Conservation (phyloP, 208 protist species). For the Phytomonas sp. region DNA sequence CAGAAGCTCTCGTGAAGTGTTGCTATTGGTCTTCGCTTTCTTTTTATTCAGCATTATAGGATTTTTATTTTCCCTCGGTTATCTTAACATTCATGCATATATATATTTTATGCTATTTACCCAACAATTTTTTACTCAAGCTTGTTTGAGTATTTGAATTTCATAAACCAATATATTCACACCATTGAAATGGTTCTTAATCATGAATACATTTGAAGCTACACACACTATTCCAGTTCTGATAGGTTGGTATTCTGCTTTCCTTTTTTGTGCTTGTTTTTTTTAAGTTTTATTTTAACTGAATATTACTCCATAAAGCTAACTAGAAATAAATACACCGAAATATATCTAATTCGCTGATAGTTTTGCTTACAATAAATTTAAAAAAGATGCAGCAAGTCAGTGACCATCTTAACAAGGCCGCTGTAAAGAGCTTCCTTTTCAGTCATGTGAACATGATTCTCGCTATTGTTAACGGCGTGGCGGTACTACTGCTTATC, state of each 20-base stretch:
- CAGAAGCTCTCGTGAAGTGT: neutral
- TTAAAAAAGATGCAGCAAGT: constrained; percentile 45
- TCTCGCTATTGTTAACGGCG: constrained; percentile 34
- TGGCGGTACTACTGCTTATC: constrained; percentile 63
- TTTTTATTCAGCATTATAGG: neutral
- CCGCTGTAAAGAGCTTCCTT: constrained; percentile 68
- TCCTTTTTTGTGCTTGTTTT: neutral
- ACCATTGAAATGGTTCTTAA: neutral
- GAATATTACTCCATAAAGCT: neutral
- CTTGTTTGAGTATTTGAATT: constrained; percentile 7
- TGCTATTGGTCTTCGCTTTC: neutral
- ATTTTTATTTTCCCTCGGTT: neutral
- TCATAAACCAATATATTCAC: constrained; percentile 3
- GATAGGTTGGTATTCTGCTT: neutral
- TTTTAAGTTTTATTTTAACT: neutral
- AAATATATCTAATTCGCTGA: constrained; percentile 2
- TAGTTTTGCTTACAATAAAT: neutral
- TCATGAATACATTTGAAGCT: constrained; percentile 7
- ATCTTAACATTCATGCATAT: constrained; percentile 1
- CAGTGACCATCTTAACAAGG: constrained; percentile 48
- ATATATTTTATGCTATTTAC: constrained; percentile 1
- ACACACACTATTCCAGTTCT: neutral
- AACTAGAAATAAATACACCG: neutral
- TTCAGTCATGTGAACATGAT: constrained; percentile 62
- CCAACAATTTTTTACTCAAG: neutral